Conservation (phyloP, 2,329 filamentous ascomycete genomes). For the Phoma sp. region DNA sequence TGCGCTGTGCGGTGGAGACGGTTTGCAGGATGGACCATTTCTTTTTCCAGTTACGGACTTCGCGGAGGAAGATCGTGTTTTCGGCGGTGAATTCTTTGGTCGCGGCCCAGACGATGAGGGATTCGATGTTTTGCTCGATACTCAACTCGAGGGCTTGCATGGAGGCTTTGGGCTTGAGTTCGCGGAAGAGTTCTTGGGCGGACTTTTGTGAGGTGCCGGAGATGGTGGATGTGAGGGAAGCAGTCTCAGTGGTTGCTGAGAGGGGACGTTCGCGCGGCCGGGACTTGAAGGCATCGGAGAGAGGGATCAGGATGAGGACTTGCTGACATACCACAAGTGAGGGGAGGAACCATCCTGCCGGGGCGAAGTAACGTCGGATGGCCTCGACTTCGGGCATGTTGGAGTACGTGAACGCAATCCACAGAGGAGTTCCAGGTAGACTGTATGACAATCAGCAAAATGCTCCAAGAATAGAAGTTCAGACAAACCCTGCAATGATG, state of each 20-base stretch:
- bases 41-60: constrained; percentile 46
- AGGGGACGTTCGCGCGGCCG: constrained; percentile 23
- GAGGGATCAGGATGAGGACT: constrained; percentile 45
- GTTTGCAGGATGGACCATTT: constrained; percentile 38
- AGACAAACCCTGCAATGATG: constrained; percentile 44
- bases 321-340: constrained; percentile 47
- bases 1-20: constrained; percentile 40
- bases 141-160: constrained; percentile 47
- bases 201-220: constrained; percentile 32
- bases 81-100: constrained; percentile 47
- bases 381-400: constrained; percentile 25
- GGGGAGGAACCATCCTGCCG: constrained; percentile 47
- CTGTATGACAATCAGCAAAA: constrained; percentile 32
- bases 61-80: constrained; percentile 48
- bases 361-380: constrained; percentile 42
- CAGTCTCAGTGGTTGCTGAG: constrained; percentile 33
- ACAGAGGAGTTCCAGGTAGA: constrained; percentile 46
- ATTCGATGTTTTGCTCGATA: constrained; percentile 44
- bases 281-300: constrained; percentile 37
- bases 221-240: constrained; percentile 33
- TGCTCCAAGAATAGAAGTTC: not conserved
- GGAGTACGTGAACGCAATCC: constrained; percentile 47
- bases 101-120: constrained; percentile 45
- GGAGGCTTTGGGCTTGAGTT: constrained; percentile 42
- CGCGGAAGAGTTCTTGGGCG: constrained; percentile 28